phyloP scores from a whole-genome alignment of 345 rosid genomes.

The Citrus hindsii region DNA sequence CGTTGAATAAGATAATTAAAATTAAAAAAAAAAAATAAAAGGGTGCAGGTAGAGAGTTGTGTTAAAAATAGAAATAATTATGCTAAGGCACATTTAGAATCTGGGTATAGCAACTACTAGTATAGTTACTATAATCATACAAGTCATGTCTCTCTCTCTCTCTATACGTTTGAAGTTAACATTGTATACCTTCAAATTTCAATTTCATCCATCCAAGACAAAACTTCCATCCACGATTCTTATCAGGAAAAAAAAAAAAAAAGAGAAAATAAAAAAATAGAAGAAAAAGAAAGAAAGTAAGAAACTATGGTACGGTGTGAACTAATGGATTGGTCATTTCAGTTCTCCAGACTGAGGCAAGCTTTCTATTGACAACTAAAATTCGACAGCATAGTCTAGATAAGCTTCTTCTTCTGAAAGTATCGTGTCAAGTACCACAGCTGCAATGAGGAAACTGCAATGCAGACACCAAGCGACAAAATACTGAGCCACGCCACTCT shows the following conservation, averaged over 20 bases:
- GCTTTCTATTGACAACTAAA: not conserved
- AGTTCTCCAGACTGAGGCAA: not conserved
- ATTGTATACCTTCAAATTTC: not conserved
- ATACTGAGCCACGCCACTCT: conserved; percentile 83
- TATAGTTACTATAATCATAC: not conserved
- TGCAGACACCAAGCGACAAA: conserved; percentile 69
- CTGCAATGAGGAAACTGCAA: conserved; percentile 52
- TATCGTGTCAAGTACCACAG: conserved; percentile 56
- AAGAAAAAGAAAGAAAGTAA: not conserved
- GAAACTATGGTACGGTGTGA: not conserved
- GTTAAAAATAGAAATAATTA: no score
- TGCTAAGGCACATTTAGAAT: no score
- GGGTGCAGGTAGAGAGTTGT: no score
- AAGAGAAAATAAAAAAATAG: not conserved
- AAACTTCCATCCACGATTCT: not conserved
- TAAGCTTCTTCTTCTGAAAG: conserved; percentile 75
- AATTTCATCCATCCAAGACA: not conserved
- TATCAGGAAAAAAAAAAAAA: not conserved
- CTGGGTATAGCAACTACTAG: not conserved
- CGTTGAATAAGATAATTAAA: no score
- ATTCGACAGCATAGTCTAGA: conserved; percentile 24
- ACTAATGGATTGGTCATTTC: not conserved
- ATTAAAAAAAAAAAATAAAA: no score
- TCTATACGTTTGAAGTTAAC: not conserved
- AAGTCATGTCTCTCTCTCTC: not conserved